Conservation (phyloP, 129 eudicot species). For the Sambucus nigra region DNA sequence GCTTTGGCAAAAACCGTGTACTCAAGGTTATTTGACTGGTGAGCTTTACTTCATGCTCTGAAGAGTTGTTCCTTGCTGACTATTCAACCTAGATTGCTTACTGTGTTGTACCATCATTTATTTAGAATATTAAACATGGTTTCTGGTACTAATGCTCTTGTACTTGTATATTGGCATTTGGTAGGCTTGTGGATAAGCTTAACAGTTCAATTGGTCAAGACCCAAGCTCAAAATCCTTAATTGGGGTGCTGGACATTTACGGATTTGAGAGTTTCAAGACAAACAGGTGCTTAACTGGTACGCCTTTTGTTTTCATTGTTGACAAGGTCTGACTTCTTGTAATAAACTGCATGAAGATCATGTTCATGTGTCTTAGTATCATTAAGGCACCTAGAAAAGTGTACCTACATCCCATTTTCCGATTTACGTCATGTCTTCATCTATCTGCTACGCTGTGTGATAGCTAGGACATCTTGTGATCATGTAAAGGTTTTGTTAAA, state of each 20-base stretch:
- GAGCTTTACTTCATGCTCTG: constrained; percentile 22
- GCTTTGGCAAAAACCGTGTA: constrained; percentile 92
- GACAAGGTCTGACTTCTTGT: constrained; percentile 19
- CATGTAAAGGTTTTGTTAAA: too few relatives aligned
- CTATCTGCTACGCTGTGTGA: not conserved
- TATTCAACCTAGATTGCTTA: not conserved
- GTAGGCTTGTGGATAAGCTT: constrained; percentile 93
- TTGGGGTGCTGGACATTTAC: constrained; percentile 95
- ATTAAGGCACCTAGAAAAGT: not conserved
- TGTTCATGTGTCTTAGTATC: constrained; percentile 5
- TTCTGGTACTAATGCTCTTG: constrained; percentile 6
- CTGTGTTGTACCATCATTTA: not conserved
- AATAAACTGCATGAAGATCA: constrained; percentile 6
- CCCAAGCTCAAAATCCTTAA: constrained; percentile 60
- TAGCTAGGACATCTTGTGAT: too few relatives aligned
- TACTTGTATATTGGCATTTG: constrained; percentile 13
- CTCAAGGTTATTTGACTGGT: constrained; percentile 97
- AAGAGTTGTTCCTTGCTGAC: constrained; percentile 10
- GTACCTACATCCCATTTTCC: not conserved
- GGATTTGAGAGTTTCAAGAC: constrained; percentile 99
- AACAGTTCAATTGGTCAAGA: constrained; percentile 97
- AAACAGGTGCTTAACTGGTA: constrained; percentile 98
- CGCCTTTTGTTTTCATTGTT: constrained; percentile 45
- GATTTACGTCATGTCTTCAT: not conserved
- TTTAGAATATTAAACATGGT: constrained; percentile 1